Evolutionary conservation across 2,329 filamentous ascomycete genomes (phyloP).

Genomic region (Aspergillus sp.): DNA sequence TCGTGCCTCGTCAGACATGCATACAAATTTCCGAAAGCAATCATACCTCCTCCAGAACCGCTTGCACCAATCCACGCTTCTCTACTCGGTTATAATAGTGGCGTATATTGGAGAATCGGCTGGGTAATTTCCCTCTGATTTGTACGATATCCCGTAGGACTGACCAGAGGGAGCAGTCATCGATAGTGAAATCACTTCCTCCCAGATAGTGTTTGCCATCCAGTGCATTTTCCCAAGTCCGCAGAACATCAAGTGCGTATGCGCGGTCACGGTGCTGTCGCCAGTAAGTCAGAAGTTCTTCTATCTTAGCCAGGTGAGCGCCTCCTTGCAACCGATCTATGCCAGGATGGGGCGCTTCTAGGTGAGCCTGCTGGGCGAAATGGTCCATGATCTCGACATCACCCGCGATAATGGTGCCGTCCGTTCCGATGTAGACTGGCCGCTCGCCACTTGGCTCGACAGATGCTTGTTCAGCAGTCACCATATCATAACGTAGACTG

Average conservation of each 20-base stretch:
- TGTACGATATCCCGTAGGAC: constrained; percentile 33
- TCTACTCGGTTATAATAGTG: constrained; percentile 34
- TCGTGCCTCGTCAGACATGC: neutral
- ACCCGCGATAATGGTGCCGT: constrained; percentile 23
- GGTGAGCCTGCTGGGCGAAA: constrained; percentile 16
- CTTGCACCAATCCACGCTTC: constrained; percentile 32
- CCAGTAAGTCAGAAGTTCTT: constrained; percentile 24
- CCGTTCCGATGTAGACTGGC: constrained; percentile 23
- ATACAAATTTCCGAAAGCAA: neutral
- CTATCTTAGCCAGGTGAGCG: constrained; percentile 20
- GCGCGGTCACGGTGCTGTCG: constrained; percentile 14
- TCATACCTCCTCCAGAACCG: constrained; percentile 22
- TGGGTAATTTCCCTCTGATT: constrained; percentile 16
- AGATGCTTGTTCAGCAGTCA: neutral
- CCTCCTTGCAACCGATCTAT: constrained; percentile 23
- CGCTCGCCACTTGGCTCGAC: constrained; percentile 2
- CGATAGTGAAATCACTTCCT: constrained; percentile 31
- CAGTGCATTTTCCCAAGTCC: constrained; percentile 28
- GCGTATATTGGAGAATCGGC: constrained; percentile 24
- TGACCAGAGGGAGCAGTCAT: constrained; percentile 41
- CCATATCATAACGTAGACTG: constrained; percentile 29
- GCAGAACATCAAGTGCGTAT: constrained; percentile 14
- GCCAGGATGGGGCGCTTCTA: constrained; percentile 19
- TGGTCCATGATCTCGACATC: constrained; percentile 26
- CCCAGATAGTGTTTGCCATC: constrained; percentile 28